A percentile compares a stretch with the other conserved stretches of the same genome.
These are phyloP conservation scores for Candida coquimbonensis DNA, from an alignment of 805 yeast species.

Conservation along the genomic window DNA sequence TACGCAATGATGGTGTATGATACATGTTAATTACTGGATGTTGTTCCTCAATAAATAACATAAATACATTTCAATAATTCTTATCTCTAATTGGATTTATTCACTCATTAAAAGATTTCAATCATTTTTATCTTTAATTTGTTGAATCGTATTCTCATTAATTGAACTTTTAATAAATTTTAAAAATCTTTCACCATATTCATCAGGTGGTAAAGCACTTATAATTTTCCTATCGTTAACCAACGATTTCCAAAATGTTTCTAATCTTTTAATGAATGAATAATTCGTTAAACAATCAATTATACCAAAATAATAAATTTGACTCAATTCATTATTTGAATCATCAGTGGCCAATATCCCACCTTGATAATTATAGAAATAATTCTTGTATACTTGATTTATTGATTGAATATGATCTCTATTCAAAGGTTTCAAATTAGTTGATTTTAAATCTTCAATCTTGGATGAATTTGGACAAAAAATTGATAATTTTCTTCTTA, in stretches of 20 bases:
- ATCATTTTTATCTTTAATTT: not conserved
- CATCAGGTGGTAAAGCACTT: constrained; percentile 85
- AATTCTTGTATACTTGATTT: constrained; percentile 41
- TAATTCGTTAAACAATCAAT: constrained; percentile 90
- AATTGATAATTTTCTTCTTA: constrained; percentile 33
- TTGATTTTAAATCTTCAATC: constrained; percentile 29
- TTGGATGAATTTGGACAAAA: constrained; percentile 24
- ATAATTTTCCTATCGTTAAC: constrained; percentile 62
- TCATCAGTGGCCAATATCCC: constrained; percentile 69
- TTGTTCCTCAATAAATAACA: too few relatives aligned
- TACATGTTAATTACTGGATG: too few relatives aligned
- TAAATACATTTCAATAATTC: too few relatives aligned
- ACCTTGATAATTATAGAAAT: constrained; percentile 75
- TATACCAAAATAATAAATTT: constrained; percentile 84
- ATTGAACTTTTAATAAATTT: constrained; percentile 50
- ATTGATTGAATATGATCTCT: constrained; percentile 34
- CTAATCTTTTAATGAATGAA: constrained; percentile 65
- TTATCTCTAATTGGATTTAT: too few relatives aligned
- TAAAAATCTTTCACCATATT: constrained; percentile 83
- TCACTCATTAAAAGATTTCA: not conserved
- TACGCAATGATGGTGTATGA: too few relatives aligned
- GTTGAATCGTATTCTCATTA: constrained; percentile 19
- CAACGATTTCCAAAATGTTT: constrained; percentile 78
- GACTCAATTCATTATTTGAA: constrained; percentile 49
- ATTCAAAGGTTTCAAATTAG: constrained; percentile 40